These are phyloP conservation scores for Obelidium mucronatum DNA, from an alignment of 192 early-diverging fungal species.

Conservation along the genomic window DNA sequence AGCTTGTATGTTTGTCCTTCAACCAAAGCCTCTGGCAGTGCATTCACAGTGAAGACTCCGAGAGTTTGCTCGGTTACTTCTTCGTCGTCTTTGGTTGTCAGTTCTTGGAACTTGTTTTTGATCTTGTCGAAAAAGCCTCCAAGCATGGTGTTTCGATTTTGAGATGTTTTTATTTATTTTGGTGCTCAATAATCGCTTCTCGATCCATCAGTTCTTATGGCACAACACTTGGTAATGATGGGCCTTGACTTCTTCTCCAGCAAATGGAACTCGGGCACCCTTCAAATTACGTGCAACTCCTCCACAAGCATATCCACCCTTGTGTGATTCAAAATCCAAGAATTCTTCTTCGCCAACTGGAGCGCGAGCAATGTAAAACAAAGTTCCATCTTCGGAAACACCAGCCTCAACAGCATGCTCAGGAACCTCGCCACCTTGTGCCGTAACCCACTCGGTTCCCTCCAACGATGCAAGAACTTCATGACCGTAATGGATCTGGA, in stretches of 20 bases:
- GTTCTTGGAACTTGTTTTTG: too few species aligned
- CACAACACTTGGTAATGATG: slow-evolving; percentile 16
- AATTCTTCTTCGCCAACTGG: slow-evolving; percentile 21
- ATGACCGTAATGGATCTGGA: slow-evolving; percentile 21
- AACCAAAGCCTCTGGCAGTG: too few species aligned
- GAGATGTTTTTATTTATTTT: too few species aligned
- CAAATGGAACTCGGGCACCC: background rate
- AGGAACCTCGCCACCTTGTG: slow-evolving; percentile 11
- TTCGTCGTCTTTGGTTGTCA: too few species aligned
- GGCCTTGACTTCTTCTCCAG: slow-evolving; percentile 1
- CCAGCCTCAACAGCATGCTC: slow-evolving; percentile 6
- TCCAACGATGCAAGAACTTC: background rate
- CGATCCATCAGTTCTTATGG: too few species aligned
- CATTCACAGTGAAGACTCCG: too few species aligned
- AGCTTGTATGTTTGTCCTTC: too few species aligned
- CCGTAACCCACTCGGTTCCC: background rate
- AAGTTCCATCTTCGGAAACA: slow-evolving; percentile 11
- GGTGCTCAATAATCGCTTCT: too few species aligned
- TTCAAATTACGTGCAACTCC: slow-evolving; percentile 6
- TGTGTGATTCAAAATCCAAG: background rate
- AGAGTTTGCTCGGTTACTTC: too few species aligned
- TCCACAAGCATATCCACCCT: slow-evolving; percentile 14
- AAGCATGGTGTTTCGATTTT: slow-evolving; percentile 20
- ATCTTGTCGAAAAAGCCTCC: too few species aligned
- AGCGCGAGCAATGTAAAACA: too few species aligned